phyloP scores from a whole-genome alignment of 176 grass and related monocot genomes.

The Cymbopogon citratus region DNA sequence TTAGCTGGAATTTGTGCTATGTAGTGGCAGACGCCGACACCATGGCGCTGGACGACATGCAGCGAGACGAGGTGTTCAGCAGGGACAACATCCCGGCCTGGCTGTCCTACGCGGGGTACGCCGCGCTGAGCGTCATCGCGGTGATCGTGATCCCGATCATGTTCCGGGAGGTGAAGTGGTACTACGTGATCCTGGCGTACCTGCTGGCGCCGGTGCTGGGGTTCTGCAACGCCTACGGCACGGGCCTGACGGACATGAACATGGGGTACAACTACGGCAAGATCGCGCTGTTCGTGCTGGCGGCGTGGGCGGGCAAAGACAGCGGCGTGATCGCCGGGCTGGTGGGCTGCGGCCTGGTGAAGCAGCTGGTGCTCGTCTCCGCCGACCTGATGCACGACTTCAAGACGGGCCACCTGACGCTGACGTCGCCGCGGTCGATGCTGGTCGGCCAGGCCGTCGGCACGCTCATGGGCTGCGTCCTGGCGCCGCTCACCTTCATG shows the following conservation, averaged over 20 bases:
- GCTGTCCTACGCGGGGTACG: slow-evolving; percentile 64
- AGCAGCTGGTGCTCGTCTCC: slow-evolving; percentile 77
- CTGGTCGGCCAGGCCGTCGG: slow-evolving; percentile 66
- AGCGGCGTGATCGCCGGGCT: slow-evolving; percentile 80
- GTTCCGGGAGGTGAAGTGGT: slow-evolving; percentile 87
- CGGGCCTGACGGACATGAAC: slow-evolving; percentile 90
- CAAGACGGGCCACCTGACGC: slow-evolving; percentile 84
- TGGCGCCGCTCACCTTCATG: slow-evolving; percentile 86
- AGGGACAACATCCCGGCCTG: slow-evolving; percentile 61
- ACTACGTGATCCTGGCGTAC: slow-evolving; percentile 84
- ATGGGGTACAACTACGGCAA: slow-evolving; percentile 99
- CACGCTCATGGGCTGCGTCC: slow-evolving; percentile 80
- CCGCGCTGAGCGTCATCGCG: slow-evolving; percentile 40
- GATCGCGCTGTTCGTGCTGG: slow-evolving; percentile 77
- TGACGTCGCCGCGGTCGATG: slow-evolving; percentile 96
- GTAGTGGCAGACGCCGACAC: slow-evolving; percentile 52
- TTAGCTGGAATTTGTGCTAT: not conserved
- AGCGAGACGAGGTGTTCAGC: slow-evolving; percentile 67
- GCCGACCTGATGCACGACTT: slow-evolving; percentile 98
- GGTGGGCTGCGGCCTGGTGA: slow-evolving; percentile 67
- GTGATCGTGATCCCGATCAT: slow-evolving; percentile 64
- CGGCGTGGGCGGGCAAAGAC: slow-evolving; percentile 78
- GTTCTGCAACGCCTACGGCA: slow-evolving; percentile 96
- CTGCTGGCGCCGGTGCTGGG: slow-evolving; percentile 72
- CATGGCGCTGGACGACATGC: slow-evolving; percentile 47